Percentiles rank a stretch among this genome's conserved stretches.
These are phyloP conservation scores for Populus euphratica DNA, from an alignment of 345 rosid genomes.

Conservation along the genomic window DNA sequence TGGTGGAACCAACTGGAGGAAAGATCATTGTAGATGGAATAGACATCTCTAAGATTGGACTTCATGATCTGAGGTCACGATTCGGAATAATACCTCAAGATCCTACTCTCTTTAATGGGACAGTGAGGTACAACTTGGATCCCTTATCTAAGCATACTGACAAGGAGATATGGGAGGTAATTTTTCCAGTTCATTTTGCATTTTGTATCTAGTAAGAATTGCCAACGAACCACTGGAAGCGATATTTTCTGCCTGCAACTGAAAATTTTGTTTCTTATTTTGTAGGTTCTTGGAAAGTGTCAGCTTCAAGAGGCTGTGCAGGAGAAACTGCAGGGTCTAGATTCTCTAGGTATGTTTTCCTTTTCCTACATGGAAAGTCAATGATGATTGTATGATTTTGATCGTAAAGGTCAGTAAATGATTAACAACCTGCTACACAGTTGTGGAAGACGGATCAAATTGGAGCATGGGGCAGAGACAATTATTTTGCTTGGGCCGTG, in stretches of 20 bases:
- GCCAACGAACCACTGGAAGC: too few species aligned
- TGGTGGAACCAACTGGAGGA: conserved; percentile 86
- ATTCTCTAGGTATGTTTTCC: conserved; percentile 56
- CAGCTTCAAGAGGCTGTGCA: conserved; percentile 75
- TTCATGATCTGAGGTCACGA: conserved; percentile 77
- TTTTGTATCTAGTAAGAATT: background rate
- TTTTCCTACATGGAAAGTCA: background rate
- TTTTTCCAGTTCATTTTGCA: background rate
- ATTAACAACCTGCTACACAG: conserved; percentile 26
- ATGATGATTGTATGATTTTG: background rate
- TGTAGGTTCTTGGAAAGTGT: conserved; percentile 79
- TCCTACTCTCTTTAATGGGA: conserved; percentile 87
- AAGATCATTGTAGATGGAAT: conserved; percentile 76
- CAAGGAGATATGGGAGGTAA: conserved; percentile 92
- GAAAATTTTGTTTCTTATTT: background rate
- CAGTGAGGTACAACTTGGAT: conserved; percentile 83
- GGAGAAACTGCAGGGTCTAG: conserved; percentile 70
- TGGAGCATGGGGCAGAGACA: conserved; percentile 99
- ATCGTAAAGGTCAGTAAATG: background rate
- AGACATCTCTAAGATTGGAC: conserved; percentile 70
- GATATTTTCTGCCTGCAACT: background rate
- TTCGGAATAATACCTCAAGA: conserved; percentile 94
- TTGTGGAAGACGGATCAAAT: conserved; percentile 85
- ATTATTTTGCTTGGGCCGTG: conserved; percentile 83
- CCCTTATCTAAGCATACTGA: conserved; percentile 70